Base-by-base conservation (phyloP, 2,329 filamentous ascomycete species). In the Hirsutella rhossiliensis region DNA sequence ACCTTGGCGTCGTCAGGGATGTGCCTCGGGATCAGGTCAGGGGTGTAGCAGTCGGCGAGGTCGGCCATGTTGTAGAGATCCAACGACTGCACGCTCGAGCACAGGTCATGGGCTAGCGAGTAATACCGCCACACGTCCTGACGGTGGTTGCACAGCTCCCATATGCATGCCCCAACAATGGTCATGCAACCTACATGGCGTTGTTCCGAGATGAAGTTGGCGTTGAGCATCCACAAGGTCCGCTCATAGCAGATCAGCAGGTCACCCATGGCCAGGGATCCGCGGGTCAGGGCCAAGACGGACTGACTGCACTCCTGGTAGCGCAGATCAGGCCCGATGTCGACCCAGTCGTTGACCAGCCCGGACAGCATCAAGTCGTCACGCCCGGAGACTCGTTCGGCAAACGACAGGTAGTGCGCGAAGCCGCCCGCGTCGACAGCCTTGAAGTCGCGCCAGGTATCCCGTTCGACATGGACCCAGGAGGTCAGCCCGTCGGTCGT, bases 61-160 rank as follows among this genome's bases (percentile, higher is more conserved):
- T 40, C 11, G 9, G 39, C 39, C 11, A 30, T 19, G 23, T 30
- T 40, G 39, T 40, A 30, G 6, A 40, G 29, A 17, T 40, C 13
- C n/a, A 29, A 19, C 8, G 39, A 15, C 28, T 40, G 23, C n/a
- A 19, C 19, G 11, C 23, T 23, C 11, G 18, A 29, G 39, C 39
- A 40, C 11, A 40, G 7, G n/a, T 40, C n/a, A 12, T 30, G 17
- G 4, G 13, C 28, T 3, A 40, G 15, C 6, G 39, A 29, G 27
- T 30, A 40, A 11, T 40, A 40, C 17, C 38, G 38, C 38, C 38
- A 40, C 38, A 40, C 38, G 38, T 40, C 39, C 17, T 40, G 39
- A 5, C 39, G 39, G 28, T 40, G 39, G 27, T 40, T 40, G 15
- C 19, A 18, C 15, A 40, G 12, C 39, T 40, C 3, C 39, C 39